Evolutionary conservation across 768 basidiomycete species (phyloP).

Genomic region (Coprinopsis cinerea): DNA sequence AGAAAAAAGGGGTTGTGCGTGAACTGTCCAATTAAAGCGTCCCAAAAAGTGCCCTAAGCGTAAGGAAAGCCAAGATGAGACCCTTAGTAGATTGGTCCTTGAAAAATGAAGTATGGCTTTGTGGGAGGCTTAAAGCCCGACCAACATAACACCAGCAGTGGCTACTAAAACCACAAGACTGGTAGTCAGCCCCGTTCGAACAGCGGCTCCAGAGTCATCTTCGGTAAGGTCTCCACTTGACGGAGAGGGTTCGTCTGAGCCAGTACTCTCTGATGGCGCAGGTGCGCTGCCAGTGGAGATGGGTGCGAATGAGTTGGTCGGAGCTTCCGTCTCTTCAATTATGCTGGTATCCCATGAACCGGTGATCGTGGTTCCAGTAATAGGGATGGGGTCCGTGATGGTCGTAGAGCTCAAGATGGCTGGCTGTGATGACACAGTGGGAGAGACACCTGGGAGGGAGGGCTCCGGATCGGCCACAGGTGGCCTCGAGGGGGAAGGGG

Average conservation of each 20-base stretch:
- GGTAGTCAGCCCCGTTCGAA: neutral
- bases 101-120: neutral
- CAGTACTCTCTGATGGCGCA: neutral
- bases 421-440: constrained; percentile 3
- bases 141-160: neutral
- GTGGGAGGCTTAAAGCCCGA: neutral
- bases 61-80: neutral
- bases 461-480: constrained; percentile 14
- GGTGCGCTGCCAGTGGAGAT: neutral
- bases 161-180: neutral
- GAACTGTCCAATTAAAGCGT: neutral
- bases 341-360: constrained; percentile 7
- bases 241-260: neutral
- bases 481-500: constrained; percentile 11
- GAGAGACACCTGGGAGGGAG: neutral
- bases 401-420: constrained; percentile 19
- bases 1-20: neutral
- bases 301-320: neutral
- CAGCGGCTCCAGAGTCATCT: neutral
- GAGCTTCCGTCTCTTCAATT: neutral
- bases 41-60: neutral
- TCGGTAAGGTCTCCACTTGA: neutral
- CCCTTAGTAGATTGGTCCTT: neutral
- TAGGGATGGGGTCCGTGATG: constrained; percentile 25
- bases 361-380: constrained; percentile 27